Evolutionary conservation across 1,284 basidiomycete species (phyloP).

Genomic region (Heterobasidion parviporum): DNA sequence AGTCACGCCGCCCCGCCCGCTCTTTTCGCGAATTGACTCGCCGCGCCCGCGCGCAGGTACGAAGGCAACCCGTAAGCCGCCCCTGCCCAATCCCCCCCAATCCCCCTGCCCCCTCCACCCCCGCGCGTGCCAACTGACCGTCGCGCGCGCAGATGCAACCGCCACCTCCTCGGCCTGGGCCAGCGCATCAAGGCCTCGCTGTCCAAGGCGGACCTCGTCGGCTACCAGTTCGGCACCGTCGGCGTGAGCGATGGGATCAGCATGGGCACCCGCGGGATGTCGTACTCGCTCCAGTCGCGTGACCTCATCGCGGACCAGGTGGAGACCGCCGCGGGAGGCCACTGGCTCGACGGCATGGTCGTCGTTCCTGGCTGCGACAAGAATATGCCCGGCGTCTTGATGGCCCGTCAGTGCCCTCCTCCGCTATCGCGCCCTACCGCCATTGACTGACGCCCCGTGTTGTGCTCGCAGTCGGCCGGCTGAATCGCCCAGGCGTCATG

Average conservation of each 20-base stretch:
- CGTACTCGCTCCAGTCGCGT: conserved; percentile 90
- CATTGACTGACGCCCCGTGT: conserved; percentile 15
- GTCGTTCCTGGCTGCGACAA: conserved; percentile 96
- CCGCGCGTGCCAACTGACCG: neutral
- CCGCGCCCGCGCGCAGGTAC: conserved; percentile 19
- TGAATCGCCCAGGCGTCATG: conserved; percentile 94
- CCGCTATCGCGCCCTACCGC: conserved; percentile 6
- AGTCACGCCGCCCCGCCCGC: conserved; percentile 22
- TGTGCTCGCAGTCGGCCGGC: conserved; percentile 60
- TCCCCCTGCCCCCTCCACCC: neutral
- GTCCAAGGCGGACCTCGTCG: conserved; percentile 68
- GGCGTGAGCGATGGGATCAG: conserved; percentile 98
- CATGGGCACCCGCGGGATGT: conserved; percentile 92
- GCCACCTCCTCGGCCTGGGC: conserved; percentile 85
- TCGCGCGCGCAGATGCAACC: conserved; percentile 66
- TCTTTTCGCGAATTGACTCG: neutral
- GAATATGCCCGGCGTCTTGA: conserved; percentile 95
- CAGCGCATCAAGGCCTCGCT: conserved; percentile 82
- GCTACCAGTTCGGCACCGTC: conserved; percentile 96
- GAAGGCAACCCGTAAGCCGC: conserved; percentile 31
- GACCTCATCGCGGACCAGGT: conserved; percentile 97
- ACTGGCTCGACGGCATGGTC: conserved; percentile 98
- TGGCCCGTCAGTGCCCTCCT: conserved; percentile 67
- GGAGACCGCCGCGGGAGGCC: conserved; percentile 93
- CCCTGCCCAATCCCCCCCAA: neutral